phyloP scores from a whole-genome alignment of 345 rosid species.

The Passiflora organensis region DNA sequence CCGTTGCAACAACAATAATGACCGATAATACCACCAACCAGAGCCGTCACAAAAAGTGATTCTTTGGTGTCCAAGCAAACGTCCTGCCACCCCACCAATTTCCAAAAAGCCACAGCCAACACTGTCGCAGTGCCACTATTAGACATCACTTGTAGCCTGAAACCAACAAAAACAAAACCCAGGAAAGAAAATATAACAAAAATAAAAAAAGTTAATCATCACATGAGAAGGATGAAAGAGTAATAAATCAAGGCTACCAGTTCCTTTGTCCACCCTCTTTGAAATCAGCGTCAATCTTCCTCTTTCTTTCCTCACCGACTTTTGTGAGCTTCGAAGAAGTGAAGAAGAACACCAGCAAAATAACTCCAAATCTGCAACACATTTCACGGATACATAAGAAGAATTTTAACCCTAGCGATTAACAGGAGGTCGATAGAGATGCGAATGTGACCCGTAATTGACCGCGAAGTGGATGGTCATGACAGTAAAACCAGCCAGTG shows the following conservation, averaged over 20 bases:
- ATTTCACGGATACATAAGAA: too few relatives aligned
- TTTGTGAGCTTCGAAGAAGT: conserved; percentile 87
- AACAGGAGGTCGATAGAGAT: neutral
- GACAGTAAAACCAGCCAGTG: conserved; percentile 68
- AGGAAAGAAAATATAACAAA: conserved; percentile 10
- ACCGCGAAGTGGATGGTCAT: conserved; percentile 65
- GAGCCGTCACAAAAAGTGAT: conserved; percentile 44
- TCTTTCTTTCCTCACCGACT: conserved; percentile 83
- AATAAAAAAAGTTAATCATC: neutral
- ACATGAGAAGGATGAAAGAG: neutral
- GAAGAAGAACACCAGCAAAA: conserved; percentile 73
- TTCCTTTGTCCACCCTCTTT: conserved; percentile 95
- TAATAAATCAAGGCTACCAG: conserved; percentile 51
- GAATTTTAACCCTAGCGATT: too few relatives aligned
- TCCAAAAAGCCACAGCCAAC: conserved; percentile 47
- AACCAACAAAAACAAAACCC: too few relatives aligned
- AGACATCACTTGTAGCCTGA: conserved; percentile 82
- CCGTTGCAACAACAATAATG: conserved; percentile 89
- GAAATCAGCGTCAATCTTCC: conserved; percentile 65
- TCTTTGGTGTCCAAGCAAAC: conserved; percentile 65
- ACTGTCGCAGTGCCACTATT: conserved; percentile 70
- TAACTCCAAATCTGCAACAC: conserved; percentile 64
- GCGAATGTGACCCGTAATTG: conserved; percentile 48
- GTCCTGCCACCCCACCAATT: conserved; percentile 60
- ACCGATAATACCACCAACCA: conserved; percentile 85